phyloP scores from a whole-genome alignment of 75 land plant genomes.

The Azolla pinnata region DNA sequence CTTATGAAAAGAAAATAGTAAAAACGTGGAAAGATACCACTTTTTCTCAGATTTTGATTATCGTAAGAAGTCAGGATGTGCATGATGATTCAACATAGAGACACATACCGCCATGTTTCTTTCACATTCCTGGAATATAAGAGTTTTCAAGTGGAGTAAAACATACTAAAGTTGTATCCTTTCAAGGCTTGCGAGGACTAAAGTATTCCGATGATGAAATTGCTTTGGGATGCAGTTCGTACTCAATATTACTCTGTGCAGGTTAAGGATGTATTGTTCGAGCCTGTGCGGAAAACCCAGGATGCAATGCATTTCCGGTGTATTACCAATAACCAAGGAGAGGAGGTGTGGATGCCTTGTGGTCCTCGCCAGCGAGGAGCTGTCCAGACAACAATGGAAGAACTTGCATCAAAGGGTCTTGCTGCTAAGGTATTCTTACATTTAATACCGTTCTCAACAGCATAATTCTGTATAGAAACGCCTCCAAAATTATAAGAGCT shows the following conservation, averaged over 20 bases:
- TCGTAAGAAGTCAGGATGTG: too few relatives aligned
- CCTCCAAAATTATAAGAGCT: background rate
- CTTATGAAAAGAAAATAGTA: too few relatives aligned
- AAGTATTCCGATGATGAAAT: too few relatives aligned
- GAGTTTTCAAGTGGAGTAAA: too few relatives aligned
- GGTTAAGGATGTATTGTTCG: slow-evolving; percentile 96
- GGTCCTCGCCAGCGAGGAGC: slow-evolving; percentile 81
- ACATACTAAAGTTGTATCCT: too few relatives aligned
- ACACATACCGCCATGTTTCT: too few relatives aligned
- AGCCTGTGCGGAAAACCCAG: slow-evolving; percentile 95
- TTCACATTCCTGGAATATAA: too few relatives aligned
- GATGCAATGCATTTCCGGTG: slow-evolving; percentile 87
- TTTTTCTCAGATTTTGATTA: too few relatives aligned
- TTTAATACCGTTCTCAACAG: background rate
- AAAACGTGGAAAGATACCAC: too few relatives aligned
- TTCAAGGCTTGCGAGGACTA: too few relatives aligned
- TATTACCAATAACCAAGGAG: slow-evolving; percentile 32
- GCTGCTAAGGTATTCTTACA: slow-evolving; percentile 49
- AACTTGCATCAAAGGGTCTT: slow-evolving; percentile 73
- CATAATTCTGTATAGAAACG: background rate
- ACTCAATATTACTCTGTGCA: slow-evolving; percentile 17
- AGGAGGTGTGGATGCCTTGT: slow-evolving; percentile 85
- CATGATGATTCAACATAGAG: too few relatives aligned
- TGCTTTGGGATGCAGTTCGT: background rate
- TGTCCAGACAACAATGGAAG: slow-evolving; percentile 81